Conservation (phyloP, 2,329 filamentous ascomycete species). For the Pseudohalonectria lignicola region DNA sequence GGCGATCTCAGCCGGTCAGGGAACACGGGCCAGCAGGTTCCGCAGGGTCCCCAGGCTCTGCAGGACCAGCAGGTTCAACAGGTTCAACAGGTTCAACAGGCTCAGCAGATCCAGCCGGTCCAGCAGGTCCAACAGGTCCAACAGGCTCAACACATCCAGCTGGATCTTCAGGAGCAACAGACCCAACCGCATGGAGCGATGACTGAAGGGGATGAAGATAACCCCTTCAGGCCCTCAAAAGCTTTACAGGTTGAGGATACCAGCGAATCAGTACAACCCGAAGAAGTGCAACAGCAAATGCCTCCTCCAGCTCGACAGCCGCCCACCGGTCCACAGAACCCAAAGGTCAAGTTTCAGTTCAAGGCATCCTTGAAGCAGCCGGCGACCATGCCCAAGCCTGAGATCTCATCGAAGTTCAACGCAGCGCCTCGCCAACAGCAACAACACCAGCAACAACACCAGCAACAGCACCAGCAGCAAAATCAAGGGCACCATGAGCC, state of each 20-base stretch:
- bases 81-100: too few species aligned
- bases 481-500: too few species aligned
- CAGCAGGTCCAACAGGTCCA: too few species aligned
- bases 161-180: too few species aligned
- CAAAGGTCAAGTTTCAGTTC: slow-evolving; percentile 89
- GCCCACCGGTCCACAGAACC: slow-evolving; percentile 41
- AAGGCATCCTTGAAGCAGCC: slow-evolving; percentile 58
- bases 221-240: slow-evolving; percentile 52
- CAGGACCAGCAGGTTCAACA: too few species aligned
- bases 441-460: slow-evolving; percentile 17
- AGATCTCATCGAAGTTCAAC: slow-evolving; percentile 60
- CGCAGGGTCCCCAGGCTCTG: too few species aligned
- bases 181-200: slow-evolving; percentile 9
- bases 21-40: too few species aligned
- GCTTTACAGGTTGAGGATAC: slow-evolving; percentile 56
- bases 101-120: too few species aligned
- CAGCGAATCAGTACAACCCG: slow-evolving; percentile 19
- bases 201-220: slow-evolving; percentile 36
- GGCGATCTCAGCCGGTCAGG: slow-evolving; percentile 4
- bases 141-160: background rate
- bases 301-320: slow-evolving; percentile 40
- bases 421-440: slow-evolving; percentile 36
- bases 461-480: slow-evolving; percentile 11
- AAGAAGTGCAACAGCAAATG: background rate
- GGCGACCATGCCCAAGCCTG: slow-evolving; percentile 47